A percentile compares a stretch with the other conserved stretches of the same genome.
These are phyloP conservation scores for Hericium rajendrae DNA, from an alignment of 768 basidiomycete genomes.

Conservation along the genomic window DNA sequence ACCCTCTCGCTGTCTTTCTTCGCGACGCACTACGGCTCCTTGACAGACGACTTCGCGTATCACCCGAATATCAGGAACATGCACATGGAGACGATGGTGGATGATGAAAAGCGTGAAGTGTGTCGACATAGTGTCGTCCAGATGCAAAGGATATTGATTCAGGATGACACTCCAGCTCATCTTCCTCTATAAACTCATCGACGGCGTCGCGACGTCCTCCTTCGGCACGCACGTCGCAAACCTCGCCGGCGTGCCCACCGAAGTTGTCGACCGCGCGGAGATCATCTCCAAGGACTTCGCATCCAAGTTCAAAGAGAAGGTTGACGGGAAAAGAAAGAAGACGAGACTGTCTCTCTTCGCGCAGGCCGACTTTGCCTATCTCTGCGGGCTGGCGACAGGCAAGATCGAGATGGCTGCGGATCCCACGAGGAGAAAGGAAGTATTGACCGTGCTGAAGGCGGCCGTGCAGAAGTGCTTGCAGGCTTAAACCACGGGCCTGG, in stretches of 20 bases:
- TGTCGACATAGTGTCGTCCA: conserved; percentile 7
- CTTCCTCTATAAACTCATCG: conserved; percentile 91
- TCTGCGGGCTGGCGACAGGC: conserved; percentile 54
- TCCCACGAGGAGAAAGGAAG: conserved; percentile 38
- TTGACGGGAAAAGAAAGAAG: conserved; percentile 53
- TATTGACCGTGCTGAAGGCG: conserved; percentile 44
- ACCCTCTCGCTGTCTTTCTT: conserved; percentile 91
- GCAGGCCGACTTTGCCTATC: conserved; percentile 86
- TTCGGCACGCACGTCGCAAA: conserved; percentile 94
- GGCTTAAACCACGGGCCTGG: neutral
- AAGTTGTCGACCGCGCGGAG: conserved; percentile 85
- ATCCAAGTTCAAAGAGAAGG: conserved; percentile 72
- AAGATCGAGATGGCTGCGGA: conserved; percentile 43
- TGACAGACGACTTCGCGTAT: conserved; percentile 89
- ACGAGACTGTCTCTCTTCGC: conserved; percentile 61
- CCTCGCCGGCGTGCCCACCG: conserved; percentile 81
- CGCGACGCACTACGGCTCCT: conserved; percentile 93
- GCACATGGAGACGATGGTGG: conserved; percentile 92
- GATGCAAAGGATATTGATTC: neutral
- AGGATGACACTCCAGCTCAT: conserved; percentile 47
- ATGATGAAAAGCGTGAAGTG: conserved; percentile 86
- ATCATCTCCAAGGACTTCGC: conserved; percentile 81
- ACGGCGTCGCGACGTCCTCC: conserved; percentile 78
- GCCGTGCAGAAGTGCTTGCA: neutral
- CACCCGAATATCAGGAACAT: conserved; percentile 90